Conservation (phyloP, 345 rosid genomes). For the Camelina neglecta region DNA sequence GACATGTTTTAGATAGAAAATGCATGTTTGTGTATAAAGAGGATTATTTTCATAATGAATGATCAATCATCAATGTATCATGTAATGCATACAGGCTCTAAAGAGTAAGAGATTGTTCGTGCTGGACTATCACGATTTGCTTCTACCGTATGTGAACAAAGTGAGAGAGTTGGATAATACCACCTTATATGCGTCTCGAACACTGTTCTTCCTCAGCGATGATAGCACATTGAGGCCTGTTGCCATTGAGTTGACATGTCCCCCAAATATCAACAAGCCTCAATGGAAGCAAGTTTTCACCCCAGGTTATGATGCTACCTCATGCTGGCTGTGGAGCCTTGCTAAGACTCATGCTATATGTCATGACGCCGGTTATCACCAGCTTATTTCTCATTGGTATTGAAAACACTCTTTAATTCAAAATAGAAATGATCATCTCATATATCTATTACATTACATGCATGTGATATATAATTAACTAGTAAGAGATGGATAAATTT, state of each 20-base stretch:
- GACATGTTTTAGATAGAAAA: not conserved
- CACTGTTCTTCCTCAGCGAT: conserved; percentile 62
- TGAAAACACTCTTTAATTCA: not conserved
- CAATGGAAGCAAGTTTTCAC: conserved; percentile 68
- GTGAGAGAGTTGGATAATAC: conserved; percentile 56
- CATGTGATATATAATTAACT: not conserved
- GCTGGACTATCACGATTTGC: conserved; percentile 45
- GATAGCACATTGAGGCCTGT: conserved; percentile 60
- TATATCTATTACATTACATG: no score
- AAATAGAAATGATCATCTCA: not conserved
- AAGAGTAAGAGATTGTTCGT: conserved; percentile 37
- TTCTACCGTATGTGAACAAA: conserved; percentile 67
- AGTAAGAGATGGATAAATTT: not conserved
- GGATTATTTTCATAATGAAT: not conserved
- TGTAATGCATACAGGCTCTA: conserved; percentile 30
- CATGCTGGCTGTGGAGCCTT: conserved; percentile 69
- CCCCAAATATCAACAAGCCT: conserved; percentile 56
- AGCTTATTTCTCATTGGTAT: conserved; percentile 84
- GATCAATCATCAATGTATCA: not conserved
- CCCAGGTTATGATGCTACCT: conserved; percentile 54
- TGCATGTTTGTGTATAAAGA: not conserved
- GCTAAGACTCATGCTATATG: conserved; percentile 75
- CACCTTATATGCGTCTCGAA: conserved; percentile 68
- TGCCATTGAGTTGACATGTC: conserved; percentile 72
- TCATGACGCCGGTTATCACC: conserved; percentile 71